Evolutionary conservation across 495 filamentous ascomycete genomes (phyloP).

Genomic region (Trichocladium antarcticum): DNA sequence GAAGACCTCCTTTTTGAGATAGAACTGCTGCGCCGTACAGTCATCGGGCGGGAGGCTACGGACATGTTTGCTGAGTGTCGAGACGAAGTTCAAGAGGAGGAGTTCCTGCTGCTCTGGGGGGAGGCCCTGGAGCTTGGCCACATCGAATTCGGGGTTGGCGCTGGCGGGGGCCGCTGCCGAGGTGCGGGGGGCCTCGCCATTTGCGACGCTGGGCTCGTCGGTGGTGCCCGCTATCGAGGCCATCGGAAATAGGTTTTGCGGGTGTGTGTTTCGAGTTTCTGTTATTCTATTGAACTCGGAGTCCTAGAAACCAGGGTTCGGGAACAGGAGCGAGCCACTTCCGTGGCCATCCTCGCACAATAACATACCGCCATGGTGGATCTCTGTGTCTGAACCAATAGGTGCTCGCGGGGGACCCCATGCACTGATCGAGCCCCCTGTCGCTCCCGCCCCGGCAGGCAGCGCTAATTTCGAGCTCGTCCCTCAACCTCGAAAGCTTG

Average conservation of each 20-base stretch:
- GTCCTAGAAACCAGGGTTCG: neutral
- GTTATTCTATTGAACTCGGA: neutral
- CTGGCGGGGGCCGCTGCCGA: conserved; percentile 26
- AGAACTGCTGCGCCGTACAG: conserved; percentile 75
- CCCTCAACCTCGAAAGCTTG: too few relatives aligned
- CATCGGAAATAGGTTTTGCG: conserved; percentile 10
- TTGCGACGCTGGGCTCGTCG: conserved; percentile 18
- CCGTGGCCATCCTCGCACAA: conserved; percentile 5
- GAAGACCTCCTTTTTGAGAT: conserved; percentile 80
- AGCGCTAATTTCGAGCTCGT: conserved; percentile 8
- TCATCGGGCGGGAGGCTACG: conserved; percentile 60
- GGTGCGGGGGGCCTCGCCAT: conserved; percentile 17
- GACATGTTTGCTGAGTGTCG: conserved; percentile 71
- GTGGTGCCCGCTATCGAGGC: conserved; percentile 13
- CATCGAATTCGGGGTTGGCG: conserved; percentile 59
- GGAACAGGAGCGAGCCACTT: neutral
- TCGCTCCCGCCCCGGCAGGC: conserved; percentile 6
- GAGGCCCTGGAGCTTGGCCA: conserved; percentile 76
- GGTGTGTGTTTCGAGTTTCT: neutral
- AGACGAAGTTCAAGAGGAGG: conserved; percentile 80
- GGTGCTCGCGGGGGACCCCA: conserved; percentile 3
- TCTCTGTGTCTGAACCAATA: conserved; percentile 7
- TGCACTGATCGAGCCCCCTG: neutral
- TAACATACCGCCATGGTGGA: conserved; percentile 1
- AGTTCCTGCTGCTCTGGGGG: conserved; percentile 94